Conservation (phyloP, 352 stramenopile genomes). For the Phytophthora pisi region DNA sequence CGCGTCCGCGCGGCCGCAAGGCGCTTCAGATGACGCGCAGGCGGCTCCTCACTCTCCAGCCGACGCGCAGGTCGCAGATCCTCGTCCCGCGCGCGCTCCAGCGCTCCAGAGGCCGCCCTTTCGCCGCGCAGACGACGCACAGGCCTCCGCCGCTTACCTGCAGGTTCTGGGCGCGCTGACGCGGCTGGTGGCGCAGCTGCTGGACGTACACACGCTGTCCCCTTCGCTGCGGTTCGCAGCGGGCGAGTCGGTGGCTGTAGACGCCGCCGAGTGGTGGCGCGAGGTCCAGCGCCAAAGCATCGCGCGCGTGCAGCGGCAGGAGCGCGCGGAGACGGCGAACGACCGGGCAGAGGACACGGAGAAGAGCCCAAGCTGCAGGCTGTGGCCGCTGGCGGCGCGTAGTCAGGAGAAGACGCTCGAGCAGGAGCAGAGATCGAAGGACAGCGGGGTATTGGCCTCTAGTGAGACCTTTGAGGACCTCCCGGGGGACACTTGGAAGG, state of each 20-base stretch:
- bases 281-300: conserved; percentile 44
- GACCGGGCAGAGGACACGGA: conserved; percentile 2
- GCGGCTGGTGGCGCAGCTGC: conserved; percentile 36
- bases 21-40: conserved; percentile 3
- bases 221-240: conserved; percentile 38
- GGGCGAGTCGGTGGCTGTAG: conserved; percentile 37
- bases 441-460: neutral
- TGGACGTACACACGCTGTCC: conserved; percentile 50
- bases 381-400: conserved; percentile 22
- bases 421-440: neutral
- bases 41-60: neutral
- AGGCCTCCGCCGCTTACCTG: conserved; percentile 30
- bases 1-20: conserved; percentile 10
- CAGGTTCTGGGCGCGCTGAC: conserved; percentile 36
- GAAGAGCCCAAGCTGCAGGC: neutral
- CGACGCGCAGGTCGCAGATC: neutral
- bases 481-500: conserved; percentile 5
- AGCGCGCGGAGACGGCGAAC: neutral
- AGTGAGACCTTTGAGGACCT: conserved; percentile 30
- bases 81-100: neutral
- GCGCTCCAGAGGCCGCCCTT: neutral
- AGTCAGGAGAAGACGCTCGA: conserved; percentile 3
- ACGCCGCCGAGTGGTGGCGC: conserved; percentile 50
- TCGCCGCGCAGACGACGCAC: conserved; percentile 1
- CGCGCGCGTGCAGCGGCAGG: conserved; percentile 17